These are phyloP conservation scores for Mikania micrantha DNA, from an alignment of 129 eudicot genomes.

Conservation along the genomic window DNA sequence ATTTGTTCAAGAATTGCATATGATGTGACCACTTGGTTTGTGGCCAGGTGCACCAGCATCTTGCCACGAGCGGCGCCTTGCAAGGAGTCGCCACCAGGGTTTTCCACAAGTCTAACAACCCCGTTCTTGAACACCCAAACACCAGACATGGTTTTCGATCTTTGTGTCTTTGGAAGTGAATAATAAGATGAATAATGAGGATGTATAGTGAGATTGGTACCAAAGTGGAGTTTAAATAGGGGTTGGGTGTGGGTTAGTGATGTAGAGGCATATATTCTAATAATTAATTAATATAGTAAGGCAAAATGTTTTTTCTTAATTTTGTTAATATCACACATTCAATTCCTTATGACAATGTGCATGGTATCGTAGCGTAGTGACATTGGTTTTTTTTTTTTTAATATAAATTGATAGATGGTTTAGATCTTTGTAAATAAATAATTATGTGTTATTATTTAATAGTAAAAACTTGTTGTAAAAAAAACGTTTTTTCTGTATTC, in stretches of 20 bases:
- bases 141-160: constrained; percentile 52
- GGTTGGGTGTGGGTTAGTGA: neutral
- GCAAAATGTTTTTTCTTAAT: neutral
- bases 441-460: too few relatives aligned
- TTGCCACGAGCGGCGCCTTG: constrained; percentile 37
- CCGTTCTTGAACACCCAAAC: constrained; percentile 96
- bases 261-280: constrained; percentile 20
- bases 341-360: neutral
- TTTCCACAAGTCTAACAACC: constrained; percentile 64
- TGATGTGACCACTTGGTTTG: constrained; percentile 35
- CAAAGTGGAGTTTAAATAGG: constrained; percentile 13
- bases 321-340: too few relatives aligned
- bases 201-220: constrained; percentile 7
- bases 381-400: too few relatives aligned
- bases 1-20: constrained; percentile 42
- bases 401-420: too few relatives aligned
- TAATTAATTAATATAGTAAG: constrained; percentile 11
- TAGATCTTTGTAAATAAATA: too few relatives aligned
- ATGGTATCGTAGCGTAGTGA: too few relatives aligned
- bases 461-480: too few relatives aligned
- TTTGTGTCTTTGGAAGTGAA: neutral
- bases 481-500: too few relatives aligned
- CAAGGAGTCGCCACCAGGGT: constrained; percentile 39
- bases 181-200: neutral
- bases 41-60: constrained; percentile 51